Evolutionary conservation across 1,139 yeast genomes (phyloP).

Genomic region (Diutina sp.): DNA sequence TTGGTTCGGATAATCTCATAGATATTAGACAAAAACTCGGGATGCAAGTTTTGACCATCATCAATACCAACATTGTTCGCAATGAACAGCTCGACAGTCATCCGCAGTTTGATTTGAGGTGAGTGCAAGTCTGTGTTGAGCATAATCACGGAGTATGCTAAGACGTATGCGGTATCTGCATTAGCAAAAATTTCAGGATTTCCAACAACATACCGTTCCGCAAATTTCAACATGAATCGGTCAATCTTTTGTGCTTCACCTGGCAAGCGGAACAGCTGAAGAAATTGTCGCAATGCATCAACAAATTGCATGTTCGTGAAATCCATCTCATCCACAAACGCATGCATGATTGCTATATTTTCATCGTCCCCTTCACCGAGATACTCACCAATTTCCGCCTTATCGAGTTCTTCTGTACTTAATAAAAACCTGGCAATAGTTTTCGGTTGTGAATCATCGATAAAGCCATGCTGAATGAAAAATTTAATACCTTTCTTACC

Average conservation of each 20-base stretch:
- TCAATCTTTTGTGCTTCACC: slow-evolving; percentile 98
- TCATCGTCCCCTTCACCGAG: slow-evolving; percentile 81
- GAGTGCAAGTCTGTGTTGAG: slow-evolving; percentile 92
- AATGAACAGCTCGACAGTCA: slow-evolving; percentile 81
- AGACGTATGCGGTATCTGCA: slow-evolving; percentile 88
- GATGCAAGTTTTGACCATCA: slow-evolving; percentile 76
- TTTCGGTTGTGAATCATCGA: slow-evolving; percentile 44
- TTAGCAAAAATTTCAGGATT: slow-evolving; percentile 79
- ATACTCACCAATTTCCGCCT: slow-evolving; percentile 78
- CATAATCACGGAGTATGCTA: slow-evolving; percentile 88
- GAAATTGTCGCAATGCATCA: slow-evolving; percentile 71
- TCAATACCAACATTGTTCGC: slow-evolving; percentile 88
- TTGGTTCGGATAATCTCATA: slow-evolving; percentile 66
- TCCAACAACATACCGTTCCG: slow-evolving; percentile 80
- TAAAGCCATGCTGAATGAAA: slow-evolving; percentile 50
- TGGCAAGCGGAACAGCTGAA: slow-evolving; percentile 86
- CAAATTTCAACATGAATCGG: slow-evolving; percentile 91
- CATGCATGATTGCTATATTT: slow-evolving; percentile 79
- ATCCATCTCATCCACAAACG: slow-evolving; percentile 82
- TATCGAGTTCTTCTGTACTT: slow-evolving; percentile 71
- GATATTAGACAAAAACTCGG: slow-evolving; percentile 53
- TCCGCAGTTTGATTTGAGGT: slow-evolving; percentile 72
- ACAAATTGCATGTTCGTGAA: slow-evolving; percentile 61
- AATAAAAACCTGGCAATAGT: slow-evolving; percentile 68
- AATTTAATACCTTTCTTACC: slow-evolving; percentile 69